These are phyloP conservation scores for Rhododendron ovatum DNA, from an alignment of 148 eudicot species.

Conservation along the genomic window DNA sequence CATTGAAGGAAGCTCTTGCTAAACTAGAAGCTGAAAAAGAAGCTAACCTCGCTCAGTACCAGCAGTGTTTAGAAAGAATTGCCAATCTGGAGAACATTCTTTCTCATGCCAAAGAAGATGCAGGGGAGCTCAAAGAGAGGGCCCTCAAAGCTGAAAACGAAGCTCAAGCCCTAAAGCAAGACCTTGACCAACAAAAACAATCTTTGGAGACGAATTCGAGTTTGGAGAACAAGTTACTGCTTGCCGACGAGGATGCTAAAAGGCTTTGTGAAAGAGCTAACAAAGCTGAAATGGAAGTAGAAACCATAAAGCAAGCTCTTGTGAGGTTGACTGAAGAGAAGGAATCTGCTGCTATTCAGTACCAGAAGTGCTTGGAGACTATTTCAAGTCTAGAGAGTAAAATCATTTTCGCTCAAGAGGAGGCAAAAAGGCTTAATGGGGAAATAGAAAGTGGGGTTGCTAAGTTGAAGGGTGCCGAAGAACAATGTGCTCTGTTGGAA, in stretches of 20 bases:
- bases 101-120: conserved; percentile 47
- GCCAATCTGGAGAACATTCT: conserved; percentile 47
- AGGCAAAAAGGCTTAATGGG: conserved; percentile 53
- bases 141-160: conserved; percentile 56
- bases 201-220: conserved; percentile 65
- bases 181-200: conserved; percentile 56
- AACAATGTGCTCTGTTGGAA: conserved; percentile 56
- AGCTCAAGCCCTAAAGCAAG: conserved; percentile 38
- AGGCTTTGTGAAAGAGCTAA: conserved; percentile 49
- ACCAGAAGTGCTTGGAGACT: conserved; percentile 62
- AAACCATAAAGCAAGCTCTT: conserved; percentile 51
- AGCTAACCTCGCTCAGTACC: conserved; percentile 59
- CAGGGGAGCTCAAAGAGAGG: conserved; percentile 36
- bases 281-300: conserved; percentile 73
- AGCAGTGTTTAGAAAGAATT: conserved; percentile 53
- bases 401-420: conserved; percentile 42
- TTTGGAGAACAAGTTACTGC: conserved; percentile 58
- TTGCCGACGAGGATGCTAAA: conserved; percentile 64
- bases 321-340: conserved; percentile 62
- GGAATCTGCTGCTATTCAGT: conserved; percentile 48
- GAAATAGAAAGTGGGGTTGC: conserved; percentile 56
- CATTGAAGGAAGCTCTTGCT: conserved; percentile 53
- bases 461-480: conserved; percentile 74
- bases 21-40: conserved; percentile 77
- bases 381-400: conserved; percentile 58